phyloP scores from a whole-genome alignment of 768 basidiomycete species.

The Mycena vulgaris region DNA sequence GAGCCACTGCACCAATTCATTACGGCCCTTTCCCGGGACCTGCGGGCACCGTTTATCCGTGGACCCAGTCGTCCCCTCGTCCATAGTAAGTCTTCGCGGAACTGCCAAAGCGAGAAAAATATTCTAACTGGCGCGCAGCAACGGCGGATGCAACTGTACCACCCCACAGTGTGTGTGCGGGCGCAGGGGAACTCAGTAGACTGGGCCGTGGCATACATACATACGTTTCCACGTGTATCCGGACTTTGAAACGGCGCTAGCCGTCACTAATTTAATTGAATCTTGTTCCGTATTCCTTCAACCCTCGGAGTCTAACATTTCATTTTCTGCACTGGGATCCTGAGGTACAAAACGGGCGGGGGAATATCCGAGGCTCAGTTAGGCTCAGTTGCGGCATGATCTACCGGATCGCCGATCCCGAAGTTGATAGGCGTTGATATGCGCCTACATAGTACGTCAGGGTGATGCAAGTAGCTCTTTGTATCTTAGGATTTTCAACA shows the following conservation, averaged over 20 bases:
- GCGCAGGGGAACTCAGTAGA: not conserved
- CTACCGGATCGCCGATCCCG: no score
- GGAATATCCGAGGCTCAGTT: not conserved
- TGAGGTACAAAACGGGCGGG: not conserved
- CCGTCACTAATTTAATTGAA: not conserved
- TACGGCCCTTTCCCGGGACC: constrained; percentile 34
- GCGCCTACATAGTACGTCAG: no score
- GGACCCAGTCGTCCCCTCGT: not conserved
- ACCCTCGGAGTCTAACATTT: not conserved
- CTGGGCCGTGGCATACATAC: not conserved
- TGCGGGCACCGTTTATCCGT: constrained; percentile 31
- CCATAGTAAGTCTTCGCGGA: constrained; percentile 12
- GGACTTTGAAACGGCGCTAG: not conserved
- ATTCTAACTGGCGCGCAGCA: not conserved
- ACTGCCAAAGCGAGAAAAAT: not conserved
- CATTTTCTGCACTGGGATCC: not conserved
- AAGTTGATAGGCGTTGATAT: no score
- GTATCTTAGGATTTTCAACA: no score
- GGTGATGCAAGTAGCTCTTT: no score
- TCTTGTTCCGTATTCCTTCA: not conserved
- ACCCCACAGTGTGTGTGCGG: constrained; percentile 27
- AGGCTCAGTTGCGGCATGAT: not conserved
- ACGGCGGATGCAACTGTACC: constrained; percentile 14
- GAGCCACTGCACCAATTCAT: constrained; percentile 10
- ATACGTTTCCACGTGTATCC: not conserved